These are phyloP conservation scores for Saprolegnia diclina DNA, from an alignment of 352 stramenopile species.

Conservation along the genomic window DNA sequence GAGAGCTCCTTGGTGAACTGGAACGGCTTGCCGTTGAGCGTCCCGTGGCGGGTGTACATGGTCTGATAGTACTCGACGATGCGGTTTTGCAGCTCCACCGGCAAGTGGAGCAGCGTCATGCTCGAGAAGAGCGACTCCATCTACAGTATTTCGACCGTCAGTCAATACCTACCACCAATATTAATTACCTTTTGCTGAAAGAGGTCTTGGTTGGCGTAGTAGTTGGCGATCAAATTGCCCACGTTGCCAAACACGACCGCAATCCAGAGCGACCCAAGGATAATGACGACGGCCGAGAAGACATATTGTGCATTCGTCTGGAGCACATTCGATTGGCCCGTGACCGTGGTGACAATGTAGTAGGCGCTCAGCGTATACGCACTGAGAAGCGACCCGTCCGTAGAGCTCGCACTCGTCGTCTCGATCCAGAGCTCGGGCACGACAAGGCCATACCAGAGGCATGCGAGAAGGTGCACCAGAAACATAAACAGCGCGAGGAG, in stretches of 20 bases:
- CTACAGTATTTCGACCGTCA: too few species aligned
- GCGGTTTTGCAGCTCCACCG: conserved; percentile 67
- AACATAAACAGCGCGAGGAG: conserved; percentile 64
- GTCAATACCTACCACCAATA: too few species aligned
- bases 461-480: conserved; percentile 74
- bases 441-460: conserved; percentile 63
- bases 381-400: conserved; percentile 22
- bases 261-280: conserved; percentile 69
- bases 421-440: conserved; percentile 38
- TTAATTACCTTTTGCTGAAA: conserved; percentile 59
- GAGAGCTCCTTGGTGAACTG: conserved; percentile 75
- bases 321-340: conserved; percentile 69
- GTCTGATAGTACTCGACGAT: conserved; percentile 82
- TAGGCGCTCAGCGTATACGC: conserved; percentile 67
- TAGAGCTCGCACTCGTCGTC: conserved; percentile 25
- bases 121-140: conserved; percentile 84
- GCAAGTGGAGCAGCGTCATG: conserved; percentile 77
- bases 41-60: conserved; percentile 80
- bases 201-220: conserved; percentile 74
- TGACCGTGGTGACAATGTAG: conserved; percentile 57
- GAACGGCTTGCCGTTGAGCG: conserved; percentile 61
- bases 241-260: conserved; percentile 84
- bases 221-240: conserved; percentile 78
- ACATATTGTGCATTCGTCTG: conserved; percentile 66
- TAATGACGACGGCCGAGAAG: conserved; percentile 62